Conservation (phyloP, 139 green algal species). For the Desmodesmus armatus region DNA sequence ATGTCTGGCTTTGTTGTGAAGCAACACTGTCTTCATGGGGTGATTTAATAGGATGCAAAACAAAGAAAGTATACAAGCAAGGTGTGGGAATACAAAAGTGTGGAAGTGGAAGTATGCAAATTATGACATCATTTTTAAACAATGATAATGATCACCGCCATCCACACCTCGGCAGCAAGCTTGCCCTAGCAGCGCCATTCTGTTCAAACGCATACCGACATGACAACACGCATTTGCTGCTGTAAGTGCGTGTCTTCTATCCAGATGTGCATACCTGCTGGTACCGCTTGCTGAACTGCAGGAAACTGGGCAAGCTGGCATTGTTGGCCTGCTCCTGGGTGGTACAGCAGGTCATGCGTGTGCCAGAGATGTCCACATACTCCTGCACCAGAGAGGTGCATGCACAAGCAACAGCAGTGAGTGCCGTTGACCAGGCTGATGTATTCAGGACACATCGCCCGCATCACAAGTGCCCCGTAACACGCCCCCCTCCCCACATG, state of each 20-base stretch:
- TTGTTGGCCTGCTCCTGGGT: background rate
- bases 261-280: background rate
- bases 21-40: no score
- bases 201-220: background rate
- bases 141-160: background rate
- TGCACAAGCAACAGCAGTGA: slow-evolving; percentile 9
- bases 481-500: no score
- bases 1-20: no score
- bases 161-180: background rate
- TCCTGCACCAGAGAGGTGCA: background rate
- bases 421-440: no score
- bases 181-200: background rate
- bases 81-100: no score
- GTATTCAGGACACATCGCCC: no score
- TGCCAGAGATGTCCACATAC: slow-evolving; percentile 16
- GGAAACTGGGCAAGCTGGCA: background rate
- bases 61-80: no score
- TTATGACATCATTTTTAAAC: no score
- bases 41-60: no score
- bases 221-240: background rate
- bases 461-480: no score
- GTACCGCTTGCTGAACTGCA: background rate
- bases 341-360: slow-evolving; percentile 33
- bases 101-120: no score
- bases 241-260: background rate